These are phyloP conservation scores for Trichocladium antarcticum DNA, from an alignment of 495 filamentous ascomycete species.

Conservation along the genomic window DNA sequence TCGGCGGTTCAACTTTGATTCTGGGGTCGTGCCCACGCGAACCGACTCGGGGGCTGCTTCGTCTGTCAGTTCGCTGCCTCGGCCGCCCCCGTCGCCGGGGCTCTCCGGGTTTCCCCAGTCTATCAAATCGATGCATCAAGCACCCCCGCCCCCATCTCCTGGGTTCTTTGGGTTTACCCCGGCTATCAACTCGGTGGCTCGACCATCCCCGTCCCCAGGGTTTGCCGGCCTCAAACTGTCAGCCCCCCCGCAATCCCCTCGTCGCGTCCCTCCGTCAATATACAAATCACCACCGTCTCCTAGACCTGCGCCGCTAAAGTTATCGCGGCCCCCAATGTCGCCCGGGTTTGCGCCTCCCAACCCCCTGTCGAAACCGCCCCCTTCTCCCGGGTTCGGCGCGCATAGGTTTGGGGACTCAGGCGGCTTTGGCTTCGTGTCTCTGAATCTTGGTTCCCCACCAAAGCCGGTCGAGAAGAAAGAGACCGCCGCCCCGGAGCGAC, in stretches of 20 bases:
- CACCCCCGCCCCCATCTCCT: slow-evolving; percentile 27
- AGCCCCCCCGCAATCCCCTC: slow-evolving; percentile 5
- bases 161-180: slow-evolving; percentile 1
- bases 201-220: slow-evolving; percentile 25
- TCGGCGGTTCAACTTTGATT: slow-evolving; percentile 32
- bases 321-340: slow-evolving; percentile 16
- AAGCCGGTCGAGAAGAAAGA: slow-evolving; percentile 11
- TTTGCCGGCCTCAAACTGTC: slow-evolving; percentile 6
- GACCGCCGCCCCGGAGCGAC: slow-evolving; percentile 17
- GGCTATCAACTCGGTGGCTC: slow-evolving; percentile 15
- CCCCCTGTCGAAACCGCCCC: slow-evolving; percentile 24
- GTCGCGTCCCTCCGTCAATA: slow-evolving; percentile 4
- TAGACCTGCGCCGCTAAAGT: slow-evolving; percentile 2
- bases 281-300: slow-evolving; percentile 23
- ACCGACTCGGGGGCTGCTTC: slow-evolving; percentile 21
- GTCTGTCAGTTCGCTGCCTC: slow-evolving; percentile 18
- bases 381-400: slow-evolving; percentile 34
- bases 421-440: slow-evolving; percentile 26
- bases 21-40: slow-evolving; percentile 11
- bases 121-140: slow-evolving; percentile 17
- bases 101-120: slow-evolving; percentile 1
- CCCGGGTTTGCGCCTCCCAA: slow-evolving; percentile 15
- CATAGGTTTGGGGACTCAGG: slow-evolving; percentile 21
- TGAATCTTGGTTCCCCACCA: slow-evolving; percentile 16
- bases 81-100: slow-evolving; percentile 24